phyloP scores from a whole-genome alignment of 495 filamentous ascomycete species.

The Trichoderma orchidacearum region DNA sequence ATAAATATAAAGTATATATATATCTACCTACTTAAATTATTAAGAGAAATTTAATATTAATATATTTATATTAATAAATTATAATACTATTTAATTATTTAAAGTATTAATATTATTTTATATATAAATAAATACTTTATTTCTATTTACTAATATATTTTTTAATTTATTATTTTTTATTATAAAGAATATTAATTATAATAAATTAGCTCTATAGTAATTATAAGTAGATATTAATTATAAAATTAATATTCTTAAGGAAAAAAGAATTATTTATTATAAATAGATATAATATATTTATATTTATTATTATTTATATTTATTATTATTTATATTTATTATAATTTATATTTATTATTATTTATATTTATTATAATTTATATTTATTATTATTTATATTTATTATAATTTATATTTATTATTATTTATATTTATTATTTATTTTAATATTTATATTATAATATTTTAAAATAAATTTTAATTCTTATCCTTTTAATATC shows the following conservation, averaged over 20 bases:
- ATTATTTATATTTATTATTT: neutral
- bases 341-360: neutral
- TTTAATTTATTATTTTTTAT: neutral
- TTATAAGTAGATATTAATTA: neutral
- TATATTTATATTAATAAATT: neutral
- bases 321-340: neutral
- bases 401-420: neutral
- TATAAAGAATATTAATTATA: neutral
- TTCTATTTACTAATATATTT: neutral
- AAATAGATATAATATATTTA: neutral
- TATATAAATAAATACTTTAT: neutral
- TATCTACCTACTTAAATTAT: too few relatives aligned
- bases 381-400: neutral
- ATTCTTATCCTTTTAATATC: neutral
- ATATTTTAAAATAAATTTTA: neutral
- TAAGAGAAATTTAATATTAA: neutral
- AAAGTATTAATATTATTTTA: neutral
- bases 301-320: neutral
- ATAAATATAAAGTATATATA: too few relatives aligned
- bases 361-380: neutral
- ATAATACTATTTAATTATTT: neutral
- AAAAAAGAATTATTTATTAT: conserved; percentile 3
- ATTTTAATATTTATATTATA: neutral
- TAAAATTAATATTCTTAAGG: too few relatives aligned
- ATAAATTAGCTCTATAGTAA: neutral